These are phyloP conservation scores for Daldinia vernicosa DNA, from an alignment of 495 filamentous ascomycete genomes.

Conservation along the genomic window DNA sequence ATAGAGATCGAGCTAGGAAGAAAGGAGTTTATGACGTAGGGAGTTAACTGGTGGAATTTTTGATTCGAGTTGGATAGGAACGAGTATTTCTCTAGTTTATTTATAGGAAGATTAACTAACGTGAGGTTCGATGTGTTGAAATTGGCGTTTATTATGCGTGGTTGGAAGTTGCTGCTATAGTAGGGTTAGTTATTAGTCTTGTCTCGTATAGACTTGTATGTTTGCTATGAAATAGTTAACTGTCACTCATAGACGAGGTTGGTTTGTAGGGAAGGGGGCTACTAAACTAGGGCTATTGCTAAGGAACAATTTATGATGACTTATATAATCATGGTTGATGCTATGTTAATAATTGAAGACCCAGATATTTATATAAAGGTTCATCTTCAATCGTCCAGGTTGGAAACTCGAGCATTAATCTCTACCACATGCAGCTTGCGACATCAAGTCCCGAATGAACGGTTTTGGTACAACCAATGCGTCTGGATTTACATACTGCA, in stretches of 20 bases:
- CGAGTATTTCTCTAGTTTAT: not conserved
- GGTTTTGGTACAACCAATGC: not conserved
- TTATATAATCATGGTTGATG: not conserved
- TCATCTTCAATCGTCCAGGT: not conserved
- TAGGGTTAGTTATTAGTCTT: not conserved
- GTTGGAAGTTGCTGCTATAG: not conserved
- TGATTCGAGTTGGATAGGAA: not conserved
- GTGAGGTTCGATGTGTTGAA: not conserved
- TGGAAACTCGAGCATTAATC: not conserved
- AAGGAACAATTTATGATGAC: not conserved
- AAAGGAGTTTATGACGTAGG: constrained; percentile 9
- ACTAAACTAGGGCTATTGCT: not conserved
- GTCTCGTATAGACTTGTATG: not conserved
- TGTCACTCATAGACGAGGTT: no score
- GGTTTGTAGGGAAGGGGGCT: not conserved
- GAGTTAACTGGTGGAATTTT: constrained; percentile 6
- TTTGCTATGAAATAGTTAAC: no score
- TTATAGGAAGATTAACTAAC: not conserved
- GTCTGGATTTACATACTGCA: not conserved
- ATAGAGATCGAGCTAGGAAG: constrained; percentile 11
- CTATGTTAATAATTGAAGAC: not conserved
- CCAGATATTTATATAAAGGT: not conserved
- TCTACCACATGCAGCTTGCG: not conserved
- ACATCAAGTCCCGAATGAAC: constrained; percentile 2
- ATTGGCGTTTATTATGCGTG: not conserved